Base-by-base conservation (phyloP, 192 early-diverging fungal species). In the Podila verticillata region DNA sequence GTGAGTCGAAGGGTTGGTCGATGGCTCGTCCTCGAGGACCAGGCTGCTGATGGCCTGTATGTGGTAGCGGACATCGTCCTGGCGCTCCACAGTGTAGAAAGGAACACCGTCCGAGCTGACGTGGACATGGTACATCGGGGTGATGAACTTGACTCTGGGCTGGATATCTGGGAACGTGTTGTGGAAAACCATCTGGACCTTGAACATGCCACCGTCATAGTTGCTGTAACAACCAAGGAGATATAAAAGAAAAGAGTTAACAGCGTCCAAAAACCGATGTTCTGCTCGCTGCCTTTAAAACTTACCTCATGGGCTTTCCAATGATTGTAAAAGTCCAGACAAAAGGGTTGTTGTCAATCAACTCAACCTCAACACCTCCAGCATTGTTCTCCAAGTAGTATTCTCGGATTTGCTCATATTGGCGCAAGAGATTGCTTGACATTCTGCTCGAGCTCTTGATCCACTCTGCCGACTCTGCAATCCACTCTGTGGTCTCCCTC, bases 181-280 rank as follows among this genome's bases (percentile, higher is more conserved):
- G 68, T 88, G 87, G 81, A 91, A 90, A 5, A 85, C 68, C 51
- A 91, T 82, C 65, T 86, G 65, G 22, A 83, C 83, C 3, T 71
- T 69, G 72, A 91, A 91, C 73, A 91, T 75, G 56, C 89, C 89
- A 20, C 87, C 89, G 36, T 91, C 89, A 65, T 89, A 91, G 63
- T 87, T 68, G 48, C 75, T 84, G 31, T 28, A 48, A 30, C 36
- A 61, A 17, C 49, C 26, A 63, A 60, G 39, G 39, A 60, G 26
- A 35, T 5, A 44, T 66, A 47, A 51, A 24, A 56, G 48, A 31
- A 34, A 22, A 1, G 13, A 60, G 19, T 31, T 60, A 32, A 32
- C 3, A 44, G 13, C 13, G 17, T 8, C 22, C n/a, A 28, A 57
- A 54, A 57, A 13, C 8, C 54, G 1, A 32, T 6, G 20, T 10